Percentiles rank a stretch among this genome's conserved stretches.
These are phyloP conservation scores for Septoria linicola DNA, from an alignment of 2,329 filamentous ascomycete genomes.

Conservation along the genomic window DNA sequence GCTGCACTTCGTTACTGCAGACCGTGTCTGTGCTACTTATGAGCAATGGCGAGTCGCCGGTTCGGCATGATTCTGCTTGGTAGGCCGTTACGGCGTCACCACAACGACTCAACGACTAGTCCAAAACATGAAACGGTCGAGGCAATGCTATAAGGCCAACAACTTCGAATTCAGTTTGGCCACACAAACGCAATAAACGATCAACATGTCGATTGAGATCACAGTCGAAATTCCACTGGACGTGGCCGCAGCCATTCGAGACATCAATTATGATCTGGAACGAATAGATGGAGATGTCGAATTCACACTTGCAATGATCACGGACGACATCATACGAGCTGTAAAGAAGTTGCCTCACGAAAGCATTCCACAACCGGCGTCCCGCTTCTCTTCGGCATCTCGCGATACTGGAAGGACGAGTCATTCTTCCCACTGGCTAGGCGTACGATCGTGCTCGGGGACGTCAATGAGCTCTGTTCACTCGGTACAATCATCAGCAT, in stretches of 20 bases:
- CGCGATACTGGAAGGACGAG: not conserved
- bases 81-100: conserved; percentile 15
- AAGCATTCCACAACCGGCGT: not conserved
- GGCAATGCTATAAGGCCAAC: conserved; percentile 1
- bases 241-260: conserved; percentile 15
- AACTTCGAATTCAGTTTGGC: conserved; percentile 1
- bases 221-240: conserved; percentile 15
- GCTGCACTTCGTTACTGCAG: too few relatives aligned
- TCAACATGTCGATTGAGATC: conserved; percentile 13
- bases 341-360: conserved; percentile 15
- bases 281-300: conserved; percentile 16
- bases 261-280: conserved; percentile 17
- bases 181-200: not conserved
- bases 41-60: too few relatives aligned
- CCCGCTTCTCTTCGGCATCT: conserved; percentile 2
- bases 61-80: too few relatives aligned
- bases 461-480: conserved; percentile 1
- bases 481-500: conserved; percentile 4
- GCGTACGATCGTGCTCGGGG: conserved; percentile 7
- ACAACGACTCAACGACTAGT: conserved; percentile 13
- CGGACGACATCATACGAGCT: conserved; percentile 18
- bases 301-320: conserved; percentile 18
- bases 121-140: conserved; percentile 11
- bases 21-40: too few relatives aligned
- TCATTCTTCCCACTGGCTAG: not conserved